A percentile compares a stretch with the other conserved stretches of the same genome.
phyloP scores from a whole-genome alignment of 164 flowering plant genomes.

The Malania oleifera region DNA sequence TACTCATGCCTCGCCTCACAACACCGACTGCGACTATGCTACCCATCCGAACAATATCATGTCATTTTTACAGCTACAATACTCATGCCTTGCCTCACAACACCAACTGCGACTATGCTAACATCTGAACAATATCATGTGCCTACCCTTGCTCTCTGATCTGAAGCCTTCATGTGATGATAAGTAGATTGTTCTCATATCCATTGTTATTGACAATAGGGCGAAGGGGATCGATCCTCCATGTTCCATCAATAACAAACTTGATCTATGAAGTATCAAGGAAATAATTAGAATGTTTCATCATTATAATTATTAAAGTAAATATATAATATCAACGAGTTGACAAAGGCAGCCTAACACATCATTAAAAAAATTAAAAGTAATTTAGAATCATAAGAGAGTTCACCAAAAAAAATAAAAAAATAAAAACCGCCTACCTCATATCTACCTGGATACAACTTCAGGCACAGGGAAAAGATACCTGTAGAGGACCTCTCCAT shows the following conservation, averaged over 20 bases:
- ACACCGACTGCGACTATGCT: too few relatives aligned
- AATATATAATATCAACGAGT: background rate
- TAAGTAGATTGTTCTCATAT: constrained; percentile 67
- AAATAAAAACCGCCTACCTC: constrained; percentile 59
- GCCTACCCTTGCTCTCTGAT: background rate
- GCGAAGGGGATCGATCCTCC: constrained; percentile 84
- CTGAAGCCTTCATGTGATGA: constrained; percentile 27
- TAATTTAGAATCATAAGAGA: too few relatives aligned
- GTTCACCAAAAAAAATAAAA: too few relatives aligned
- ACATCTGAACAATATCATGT: background rate
- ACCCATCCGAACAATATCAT: too few relatives aligned
- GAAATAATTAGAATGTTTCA: background rate
- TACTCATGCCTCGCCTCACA: too few relatives aligned
- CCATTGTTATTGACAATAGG: constrained; percentile 57
- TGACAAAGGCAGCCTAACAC: constrained; percentile 42
- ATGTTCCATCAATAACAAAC: constrained; percentile 83
- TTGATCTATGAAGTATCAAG: constrained; percentile 53
- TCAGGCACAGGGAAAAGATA: constrained; percentile 54
- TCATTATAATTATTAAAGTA: background rate
- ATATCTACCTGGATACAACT: constrained; percentile 82
- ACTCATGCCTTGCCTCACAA: too few relatives aligned
- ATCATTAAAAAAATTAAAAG: too few relatives aligned
- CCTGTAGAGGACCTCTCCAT: constrained; percentile 73
- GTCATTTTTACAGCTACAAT: background rate
- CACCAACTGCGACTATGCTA: too few relatives aligned